These are phyloP conservation scores for Parietaria judaica DNA, from an alignment of 306 rosid genomes.

Conservation along the genomic window DNA sequence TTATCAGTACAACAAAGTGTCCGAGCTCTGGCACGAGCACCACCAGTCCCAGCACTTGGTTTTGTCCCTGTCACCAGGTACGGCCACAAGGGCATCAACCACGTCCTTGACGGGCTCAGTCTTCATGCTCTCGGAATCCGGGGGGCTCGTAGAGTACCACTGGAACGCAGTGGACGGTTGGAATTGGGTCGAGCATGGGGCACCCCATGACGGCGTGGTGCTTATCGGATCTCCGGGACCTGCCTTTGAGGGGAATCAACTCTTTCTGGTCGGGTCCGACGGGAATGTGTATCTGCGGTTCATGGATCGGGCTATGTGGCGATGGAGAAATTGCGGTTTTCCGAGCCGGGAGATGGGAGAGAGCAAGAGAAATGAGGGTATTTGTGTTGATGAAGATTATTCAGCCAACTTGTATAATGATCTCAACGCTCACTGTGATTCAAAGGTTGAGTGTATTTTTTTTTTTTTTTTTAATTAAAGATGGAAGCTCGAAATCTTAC, in stretches of 20 bases:
- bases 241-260: conserved; percentile 57
- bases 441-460: conserved; percentile 55
- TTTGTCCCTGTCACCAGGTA: conserved; percentile 68
- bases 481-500: too few species aligned
- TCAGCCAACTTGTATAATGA: conserved; percentile 23
- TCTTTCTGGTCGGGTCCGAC: conserved; percentile 78
- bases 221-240: conserved; percentile 74
- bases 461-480: too few species aligned
- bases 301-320: conserved; percentile 65
- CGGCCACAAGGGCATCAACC: conserved; percentile 52
- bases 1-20: conserved; percentile 88
- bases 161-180: conserved; percentile 73
- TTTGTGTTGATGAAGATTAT: conserved; percentile 32
- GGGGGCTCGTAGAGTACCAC: conserved; percentile 80
- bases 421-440: conserved; percentile 38
- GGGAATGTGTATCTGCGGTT: conserved; percentile 77
- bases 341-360: conserved; percentile 33
- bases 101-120: conserved; percentile 64
- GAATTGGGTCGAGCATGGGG: conserved; percentile 96
- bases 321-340: conserved; percentile 70
- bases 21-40: conserved; percentile 87
- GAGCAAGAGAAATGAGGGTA: conserved; percentile 17
- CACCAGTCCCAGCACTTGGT: conserved; percentile 78
- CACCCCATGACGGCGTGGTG: conserved; percentile 61
- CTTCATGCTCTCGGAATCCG: conserved; percentile 74